Base-by-base conservation (phyloP, 345 rosid species). In the Turnera subulata region DNA sequence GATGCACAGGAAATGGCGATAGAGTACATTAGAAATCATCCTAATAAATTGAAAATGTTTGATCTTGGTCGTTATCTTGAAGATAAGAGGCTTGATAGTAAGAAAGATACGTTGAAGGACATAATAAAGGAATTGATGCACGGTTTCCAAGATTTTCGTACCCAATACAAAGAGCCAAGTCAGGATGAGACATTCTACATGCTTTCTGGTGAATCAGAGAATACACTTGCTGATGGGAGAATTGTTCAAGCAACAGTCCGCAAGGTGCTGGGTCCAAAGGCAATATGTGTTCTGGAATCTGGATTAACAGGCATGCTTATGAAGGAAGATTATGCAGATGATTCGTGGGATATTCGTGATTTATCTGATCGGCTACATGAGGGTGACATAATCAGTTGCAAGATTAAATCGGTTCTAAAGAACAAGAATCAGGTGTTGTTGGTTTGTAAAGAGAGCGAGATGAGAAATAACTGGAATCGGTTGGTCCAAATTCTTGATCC, bases 141-240 rank as follows among this genome's bases (percentile, higher is more conserved):
- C 56, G 97, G 99, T 53, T 94, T 85, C 72, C 97, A 81, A 67
- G 99, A 94, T 42, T 90, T 90, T 90, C 80, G 97, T 49, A 82
- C 67, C 45, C 88, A 66, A 2, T 90, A 81, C 67, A 89, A 81
- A 70, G 96, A 90, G 35, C 92, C 96, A 18, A 81, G 65, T 64
- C 89, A 84, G 55, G 97, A 94, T 61, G 99, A 94, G 53, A 96
- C 87, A 62, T 94, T 93, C 61, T 84, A 69, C 49, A 85, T 94
- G 99, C 82, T 88, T 50, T 84, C 99, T 5, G 97, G 99, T 71
- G 99, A 94, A 73, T 82, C 90, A 19, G 97, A 87, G 69, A 96
- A 84, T 19, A 88, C 95, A 17, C 77, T 94, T 50, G 79, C 93
- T 47, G 99, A 89, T 74, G 97, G 99, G 46, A 84, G 86, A 77